Percentiles rank a stretch among this genome's conserved stretches.
Conservation (phyloP, 306 rosid genomes). For the Carpinus fangiana region DNA sequence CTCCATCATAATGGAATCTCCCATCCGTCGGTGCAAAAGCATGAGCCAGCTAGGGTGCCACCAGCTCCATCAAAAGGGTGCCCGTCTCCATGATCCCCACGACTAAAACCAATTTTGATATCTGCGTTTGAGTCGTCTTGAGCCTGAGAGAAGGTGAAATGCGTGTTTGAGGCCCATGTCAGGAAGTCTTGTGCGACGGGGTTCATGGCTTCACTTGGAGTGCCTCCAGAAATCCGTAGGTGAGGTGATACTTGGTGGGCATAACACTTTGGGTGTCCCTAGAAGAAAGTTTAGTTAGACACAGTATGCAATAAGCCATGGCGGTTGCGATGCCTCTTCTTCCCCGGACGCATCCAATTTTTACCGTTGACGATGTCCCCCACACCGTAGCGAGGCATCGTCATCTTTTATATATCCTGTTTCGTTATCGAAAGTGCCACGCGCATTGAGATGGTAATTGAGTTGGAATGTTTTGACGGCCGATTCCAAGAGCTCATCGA, state of each 20-base stretch:
- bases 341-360: background rate
- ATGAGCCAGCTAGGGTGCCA: background rate
- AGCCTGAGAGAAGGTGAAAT: background rate
- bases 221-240: background rate
- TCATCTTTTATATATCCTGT: background rate
- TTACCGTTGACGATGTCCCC: background rate
- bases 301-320: background rate
- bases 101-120: background rate
- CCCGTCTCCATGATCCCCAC: background rate
- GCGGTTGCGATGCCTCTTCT: background rate
- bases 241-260: background rate
- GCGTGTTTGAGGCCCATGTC: background rate
- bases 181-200: background rate
- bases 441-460: background rate
- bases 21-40: background rate
- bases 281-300: background rate
- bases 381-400: background rate
- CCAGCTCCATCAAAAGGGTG: background rate
- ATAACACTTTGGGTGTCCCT: background rate
- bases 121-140: background rate
- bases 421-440: background rate
- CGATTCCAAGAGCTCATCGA: background rate
- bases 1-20: slow-evolving; percentile 2
- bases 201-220: background rate
- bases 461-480: background rate